Evolutionary conservation across 2,329 filamentous ascomycete genomes (phyloP).

Genomic region (Myriangium duriaei): DNA sequence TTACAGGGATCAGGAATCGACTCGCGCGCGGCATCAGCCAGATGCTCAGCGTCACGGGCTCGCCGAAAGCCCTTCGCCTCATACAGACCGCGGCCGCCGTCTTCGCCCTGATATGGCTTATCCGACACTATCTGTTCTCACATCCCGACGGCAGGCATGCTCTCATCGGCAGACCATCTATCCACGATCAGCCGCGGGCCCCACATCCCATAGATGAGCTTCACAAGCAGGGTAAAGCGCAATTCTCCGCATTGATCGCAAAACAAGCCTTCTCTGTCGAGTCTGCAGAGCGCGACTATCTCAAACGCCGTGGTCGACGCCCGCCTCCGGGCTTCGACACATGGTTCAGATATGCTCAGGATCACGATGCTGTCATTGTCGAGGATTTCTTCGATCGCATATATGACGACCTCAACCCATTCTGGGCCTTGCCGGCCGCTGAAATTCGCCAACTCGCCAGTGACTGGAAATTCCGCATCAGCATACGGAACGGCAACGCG

Average conservation of each 20-base stretch:
- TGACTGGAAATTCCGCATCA: slow-evolving; percentile 27
- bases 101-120: background rate
- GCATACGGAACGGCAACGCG: slow-evolving; percentile 25
- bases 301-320: slow-evolving; percentile 32
- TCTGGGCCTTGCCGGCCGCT: slow-evolving; percentile 34
- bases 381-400: slow-evolving; percentile 42
- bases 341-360: slow-evolving; percentile 35
- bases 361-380: slow-evolving; percentile 31
- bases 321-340: slow-evolving; percentile 38
- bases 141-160: background rate
- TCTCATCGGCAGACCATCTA: background rate
- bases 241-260: slow-evolving; percentile 20
- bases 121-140: background rate
- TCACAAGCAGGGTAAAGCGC: slow-evolving; percentile 23
- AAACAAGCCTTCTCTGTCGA: slow-evolving; percentile 26
- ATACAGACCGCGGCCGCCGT: background rate
- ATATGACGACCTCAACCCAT: slow-evolving; percentile 37
- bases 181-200: background rate
- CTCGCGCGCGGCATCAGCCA: too few relatives aligned
- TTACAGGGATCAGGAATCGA: too few relatives aligned
- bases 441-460: slow-evolving; percentile 31
- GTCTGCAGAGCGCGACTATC: slow-evolving; percentile 31
- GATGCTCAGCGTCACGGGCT: background rate
- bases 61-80: background rate
- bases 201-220: slow-evolving; percentile 29